Evolutionary conservation across 2,329 filamentous ascomycete genomes (phyloP).

Genomic region (Talaromyces albobiverticillius): DNA sequence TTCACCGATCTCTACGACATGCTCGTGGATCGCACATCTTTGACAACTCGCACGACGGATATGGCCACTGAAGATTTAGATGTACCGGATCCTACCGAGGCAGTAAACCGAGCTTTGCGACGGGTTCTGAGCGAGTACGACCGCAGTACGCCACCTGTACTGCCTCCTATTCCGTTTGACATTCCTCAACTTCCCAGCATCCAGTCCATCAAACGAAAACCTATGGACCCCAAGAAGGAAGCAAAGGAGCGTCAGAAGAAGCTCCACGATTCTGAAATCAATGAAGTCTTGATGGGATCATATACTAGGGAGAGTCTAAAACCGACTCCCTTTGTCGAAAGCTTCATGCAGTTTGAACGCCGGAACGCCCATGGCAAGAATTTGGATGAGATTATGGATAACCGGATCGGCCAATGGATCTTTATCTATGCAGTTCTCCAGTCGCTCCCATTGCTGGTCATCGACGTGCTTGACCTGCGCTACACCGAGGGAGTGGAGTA

Average conservation of each 20-base stretch:
- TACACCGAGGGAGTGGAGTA: slow-evolving; percentile 48
- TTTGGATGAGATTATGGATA: slow-evolving; percentile 44
- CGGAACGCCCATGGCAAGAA: slow-evolving; percentile 42
- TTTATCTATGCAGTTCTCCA: slow-evolving; percentile 52
- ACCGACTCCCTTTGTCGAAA: slow-evolving; percentile 46
- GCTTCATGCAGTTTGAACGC: slow-evolving; percentile 49
- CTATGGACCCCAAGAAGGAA: slow-evolving; percentile 70
- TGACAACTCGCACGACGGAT: slow-evolving; percentile 77
- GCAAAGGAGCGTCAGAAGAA: slow-evolving; percentile 67
- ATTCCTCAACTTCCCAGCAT: slow-evolving; percentile 73
- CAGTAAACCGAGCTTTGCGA: slow-evolving; percentile 68
- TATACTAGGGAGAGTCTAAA: slow-evolving; percentile 72
- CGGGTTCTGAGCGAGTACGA: slow-evolving; percentile 85
- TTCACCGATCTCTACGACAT: slow-evolving; percentile 85
- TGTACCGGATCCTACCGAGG: slow-evolving; percentile 51
- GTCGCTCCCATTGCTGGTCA: slow-evolving; percentile 47
- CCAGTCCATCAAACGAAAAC: slow-evolving; percentile 61
- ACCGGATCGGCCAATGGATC: slow-evolving; percentile 51
- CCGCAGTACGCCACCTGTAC: slow-evolving; percentile 79
- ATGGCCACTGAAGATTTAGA: slow-evolving; percentile 56
- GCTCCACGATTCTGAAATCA: slow-evolving; percentile 75
- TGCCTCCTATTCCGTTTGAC: slow-evolving; percentile 89
- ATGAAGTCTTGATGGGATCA: slow-evolving; percentile 71
- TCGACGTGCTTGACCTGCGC: slow-evolving; percentile 47
- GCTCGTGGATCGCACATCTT: slow-evolving; percentile 71